Evolutionary conservation across 192 early-diverging fungal species (phyloP).

Genomic region (Mortierella alpina): DNA sequence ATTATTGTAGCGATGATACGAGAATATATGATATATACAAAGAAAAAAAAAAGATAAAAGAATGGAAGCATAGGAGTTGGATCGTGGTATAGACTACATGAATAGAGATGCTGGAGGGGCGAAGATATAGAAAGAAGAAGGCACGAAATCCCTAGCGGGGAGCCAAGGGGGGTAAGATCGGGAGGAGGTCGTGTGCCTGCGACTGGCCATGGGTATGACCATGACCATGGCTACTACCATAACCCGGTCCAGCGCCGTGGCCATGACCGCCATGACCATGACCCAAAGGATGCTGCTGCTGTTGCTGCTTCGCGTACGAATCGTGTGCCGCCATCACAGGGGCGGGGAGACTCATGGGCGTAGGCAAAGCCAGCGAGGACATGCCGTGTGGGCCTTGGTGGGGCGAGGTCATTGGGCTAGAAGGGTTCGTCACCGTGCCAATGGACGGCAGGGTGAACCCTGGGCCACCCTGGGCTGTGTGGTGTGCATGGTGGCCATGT

Average conservation of each 20-base stretch:
- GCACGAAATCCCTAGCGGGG: conserved; percentile 15
- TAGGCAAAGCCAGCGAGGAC: conserved; percentile 16
- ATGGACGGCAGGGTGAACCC: conserved; percentile 23
- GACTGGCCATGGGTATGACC: conserved; percentile 14
- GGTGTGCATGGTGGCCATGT: conserved; percentile 12
- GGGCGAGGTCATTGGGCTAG: conserved; percentile 38
- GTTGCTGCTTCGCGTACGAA: conserved; percentile 15
- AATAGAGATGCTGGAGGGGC: neutral
- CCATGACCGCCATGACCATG: neutral
- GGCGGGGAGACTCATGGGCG: conserved; percentile 41
- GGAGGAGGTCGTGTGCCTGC: conserved; percentile 16
- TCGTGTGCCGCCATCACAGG: conserved; percentile 24
- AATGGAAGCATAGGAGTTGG: neutral
- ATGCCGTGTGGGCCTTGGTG: conserved; percentile 18
- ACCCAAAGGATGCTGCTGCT: neutral
- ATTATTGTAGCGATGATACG: neutral
- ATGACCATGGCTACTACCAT: conserved; percentile 5
- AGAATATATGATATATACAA: neutral
- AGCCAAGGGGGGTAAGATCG: conserved; percentile 28
- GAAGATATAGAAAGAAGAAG: neutral
- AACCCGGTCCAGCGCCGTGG: neutral
- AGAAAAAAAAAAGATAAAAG: neutral
- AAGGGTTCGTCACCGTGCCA: conserved; percentile 30
- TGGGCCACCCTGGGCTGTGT: conserved; percentile 7
- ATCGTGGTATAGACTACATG: no score